Evolutionary conservation across 805 yeast genomes (phyloP).

Genomic region (Ogataea degrootiae): DNA sequence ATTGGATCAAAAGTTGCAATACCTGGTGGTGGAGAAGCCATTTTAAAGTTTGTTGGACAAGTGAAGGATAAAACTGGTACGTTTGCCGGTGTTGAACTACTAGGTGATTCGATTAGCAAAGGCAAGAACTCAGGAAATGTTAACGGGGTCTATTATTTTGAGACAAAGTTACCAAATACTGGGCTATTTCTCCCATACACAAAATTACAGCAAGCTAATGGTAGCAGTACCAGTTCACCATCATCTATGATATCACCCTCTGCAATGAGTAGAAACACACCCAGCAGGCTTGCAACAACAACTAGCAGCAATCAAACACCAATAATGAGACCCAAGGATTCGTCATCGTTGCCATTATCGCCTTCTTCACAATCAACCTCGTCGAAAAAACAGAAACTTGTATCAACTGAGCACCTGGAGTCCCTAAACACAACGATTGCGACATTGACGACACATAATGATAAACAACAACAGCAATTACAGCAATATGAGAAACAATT

Average conservation of each 20-base stretch:
- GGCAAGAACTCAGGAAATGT: slow-evolving; percentile 90
- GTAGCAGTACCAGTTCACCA: not conserved
- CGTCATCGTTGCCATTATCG: too few species aligned
- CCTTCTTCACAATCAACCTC: too few species aligned
- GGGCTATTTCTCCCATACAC: slow-evolving; percentile 72
- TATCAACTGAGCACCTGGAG: not conserved
- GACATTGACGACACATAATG: slow-evolving; percentile 4
- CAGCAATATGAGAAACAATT: slow-evolving; percentile 28
- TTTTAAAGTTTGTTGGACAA: slow-evolving; percentile 64
- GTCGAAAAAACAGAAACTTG: too few species aligned
- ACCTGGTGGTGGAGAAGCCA: slow-evolving; percentile 70
- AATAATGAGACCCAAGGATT: too few species aligned
- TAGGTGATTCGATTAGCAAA: slow-evolving; percentile 54
- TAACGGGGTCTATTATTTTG: slow-evolving; percentile 66
- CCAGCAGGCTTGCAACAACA: too few species aligned
- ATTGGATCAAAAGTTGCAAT: slow-evolving; percentile 26
- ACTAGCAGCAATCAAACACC: not conserved
- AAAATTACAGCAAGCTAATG: slow-evolving; percentile 28
- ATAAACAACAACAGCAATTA: slow-evolving; percentile 14
- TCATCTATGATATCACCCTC: too few species aligned
- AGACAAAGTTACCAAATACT: slow-evolving; percentile 54
- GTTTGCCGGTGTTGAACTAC: slow-evolving; percentile 83
- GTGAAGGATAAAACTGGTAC: slow-evolving; percentile 69
- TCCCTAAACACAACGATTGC: slow-evolving; percentile 4
- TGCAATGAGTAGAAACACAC: too few species aligned